Conservation (phyloP, 768 basidiomycete genomes). For the Coprinopsis strossmayeri region DNA sequence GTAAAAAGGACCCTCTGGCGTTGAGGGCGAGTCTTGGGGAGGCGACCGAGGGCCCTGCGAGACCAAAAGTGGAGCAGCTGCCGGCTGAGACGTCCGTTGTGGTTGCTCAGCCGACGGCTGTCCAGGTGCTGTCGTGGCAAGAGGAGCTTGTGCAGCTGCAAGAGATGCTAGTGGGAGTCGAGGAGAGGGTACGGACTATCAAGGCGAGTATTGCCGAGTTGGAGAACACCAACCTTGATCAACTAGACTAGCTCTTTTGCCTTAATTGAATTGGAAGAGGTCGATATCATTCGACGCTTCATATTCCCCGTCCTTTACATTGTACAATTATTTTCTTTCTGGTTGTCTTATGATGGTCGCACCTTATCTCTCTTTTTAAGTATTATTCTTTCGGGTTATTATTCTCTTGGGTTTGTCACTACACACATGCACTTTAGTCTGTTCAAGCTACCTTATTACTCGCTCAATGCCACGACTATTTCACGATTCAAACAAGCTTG, state of each 20-base stretch:
- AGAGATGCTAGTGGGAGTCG: constrained; percentile 47
- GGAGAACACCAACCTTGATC: constrained; percentile 13
- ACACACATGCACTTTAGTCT: too few species aligned
- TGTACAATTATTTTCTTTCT: too few species aligned
- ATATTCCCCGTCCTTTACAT: too few species aligned
- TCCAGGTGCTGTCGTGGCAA: constrained; percentile 25
- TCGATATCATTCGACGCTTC: too few species aligned
- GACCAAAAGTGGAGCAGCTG: neutral
- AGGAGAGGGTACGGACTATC: constrained; percentile 47
- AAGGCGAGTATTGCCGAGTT: constrained; percentile 28
- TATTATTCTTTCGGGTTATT: too few species aligned
- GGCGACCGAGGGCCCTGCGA: too few species aligned
- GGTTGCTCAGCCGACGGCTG: neutral
- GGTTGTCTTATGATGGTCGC: too few species aligned
- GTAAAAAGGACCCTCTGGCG: constrained; percentile 24
- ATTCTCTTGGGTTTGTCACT: too few species aligned
- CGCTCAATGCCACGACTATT: neutral
- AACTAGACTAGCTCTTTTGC: constrained; percentile 17
- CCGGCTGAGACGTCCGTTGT: neutral
- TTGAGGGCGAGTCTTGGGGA: too few species aligned
- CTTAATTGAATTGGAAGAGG: too few species aligned
- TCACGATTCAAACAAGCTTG: neutral
- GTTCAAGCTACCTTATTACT: too few species aligned
- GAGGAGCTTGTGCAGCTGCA: constrained; percentile 44
- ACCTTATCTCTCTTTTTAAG: too few species aligned